These are phyloP conservation scores for Cryptococcus sp. DNA, from an alignment of 1,284 basidiomycete genomes.

Conservation along the genomic window DNA sequence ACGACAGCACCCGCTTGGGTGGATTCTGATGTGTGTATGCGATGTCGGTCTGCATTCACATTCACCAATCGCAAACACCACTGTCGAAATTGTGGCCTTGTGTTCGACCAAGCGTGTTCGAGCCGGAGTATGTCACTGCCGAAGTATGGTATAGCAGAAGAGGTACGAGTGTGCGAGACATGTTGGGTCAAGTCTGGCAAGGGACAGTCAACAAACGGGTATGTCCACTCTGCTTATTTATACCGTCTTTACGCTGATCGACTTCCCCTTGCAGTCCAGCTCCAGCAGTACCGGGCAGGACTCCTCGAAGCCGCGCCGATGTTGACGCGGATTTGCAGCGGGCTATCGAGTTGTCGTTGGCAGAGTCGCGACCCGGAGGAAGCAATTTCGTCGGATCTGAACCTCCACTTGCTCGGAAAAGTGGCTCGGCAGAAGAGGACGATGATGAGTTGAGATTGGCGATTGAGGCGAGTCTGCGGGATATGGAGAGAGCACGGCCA, in stretches of 20 bases:
- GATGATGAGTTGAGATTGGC: constrained; percentile 92
- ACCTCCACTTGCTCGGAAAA: constrained; percentile 61
- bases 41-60: constrained; percentile 87
- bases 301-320: constrained; percentile 53
- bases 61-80: constrained; percentile 99
- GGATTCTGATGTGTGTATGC: constrained; percentile 90
- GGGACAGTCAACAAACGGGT: constrained; percentile 37
- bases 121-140: constrained; percentile 82
- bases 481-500: constrained; percentile 74
- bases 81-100: constrained; percentile 95
- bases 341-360: constrained; percentile 87
- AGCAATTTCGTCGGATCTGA: constrained; percentile 59
- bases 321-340: constrained; percentile 86
- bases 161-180: constrained; percentile 91
- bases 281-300: constrained; percentile 46
- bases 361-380: constrained; percentile 65
- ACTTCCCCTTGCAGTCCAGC: constrained; percentile 21
- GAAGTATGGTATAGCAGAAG: constrained; percentile 89
- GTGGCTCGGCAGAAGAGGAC: constrained; percentile 68
- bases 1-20: constrained; percentile 83
- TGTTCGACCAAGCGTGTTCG: constrained; percentile 94
- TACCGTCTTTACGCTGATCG: not conserved
- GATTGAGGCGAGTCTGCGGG: constrained; percentile 90
- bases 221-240: constrained; percentile 1
- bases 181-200: constrained; percentile 72